Percentiles rank a stretch among this genome's conserved stretches.
phyloP scores from a whole-genome alignment of 139 green algal species.

The Coccomyxa sp. region DNA sequence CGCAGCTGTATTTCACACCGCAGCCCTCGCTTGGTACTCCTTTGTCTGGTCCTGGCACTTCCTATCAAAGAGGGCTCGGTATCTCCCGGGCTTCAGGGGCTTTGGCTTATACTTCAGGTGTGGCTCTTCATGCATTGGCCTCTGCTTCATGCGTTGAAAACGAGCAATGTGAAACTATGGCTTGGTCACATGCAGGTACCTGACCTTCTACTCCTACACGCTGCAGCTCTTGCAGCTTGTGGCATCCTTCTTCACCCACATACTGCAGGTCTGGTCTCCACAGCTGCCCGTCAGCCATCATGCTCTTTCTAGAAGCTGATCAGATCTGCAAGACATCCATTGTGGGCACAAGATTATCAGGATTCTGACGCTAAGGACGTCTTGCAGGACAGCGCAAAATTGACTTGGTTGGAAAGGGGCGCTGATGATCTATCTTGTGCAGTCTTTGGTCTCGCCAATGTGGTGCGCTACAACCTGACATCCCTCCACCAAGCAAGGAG shows the following conservation, averaged over 20 bases:
- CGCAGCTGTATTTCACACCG: neutral
- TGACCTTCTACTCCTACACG: conserved; percentile 73
- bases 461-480: conserved; percentile 5
- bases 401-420: no score
- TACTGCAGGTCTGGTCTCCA: conserved; percentile 22
- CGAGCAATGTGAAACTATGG: neutral
- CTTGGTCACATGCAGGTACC: conserved; percentile 41
- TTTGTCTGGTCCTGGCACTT: conserved; percentile 66
- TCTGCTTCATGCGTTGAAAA: neutral
- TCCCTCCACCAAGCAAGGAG: neutral
- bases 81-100: conserved; percentile 51
- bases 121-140: conserved; percentile 1
- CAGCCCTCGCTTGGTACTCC: conserved; percentile 14
- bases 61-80: conserved; percentile 29
- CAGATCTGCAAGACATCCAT: no score
- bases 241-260: conserved; percentile 28
- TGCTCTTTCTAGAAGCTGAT: no score
- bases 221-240: conserved; percentile 54
- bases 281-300: no score
- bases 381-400: no score
- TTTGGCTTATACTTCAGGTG: conserved; percentile 78
- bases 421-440: conserved; percentile 60
- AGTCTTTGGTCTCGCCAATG: conserved; percentile 61
- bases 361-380: no score
- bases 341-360: no score